Percentiles rank a stretch among this genome's conserved stretches.
These are phyloP conservation scores for Colletotrichum caudatum DNA, from an alignment of 2,329 filamentous ascomycete genomes.

Conservation along the genomic window DNA sequence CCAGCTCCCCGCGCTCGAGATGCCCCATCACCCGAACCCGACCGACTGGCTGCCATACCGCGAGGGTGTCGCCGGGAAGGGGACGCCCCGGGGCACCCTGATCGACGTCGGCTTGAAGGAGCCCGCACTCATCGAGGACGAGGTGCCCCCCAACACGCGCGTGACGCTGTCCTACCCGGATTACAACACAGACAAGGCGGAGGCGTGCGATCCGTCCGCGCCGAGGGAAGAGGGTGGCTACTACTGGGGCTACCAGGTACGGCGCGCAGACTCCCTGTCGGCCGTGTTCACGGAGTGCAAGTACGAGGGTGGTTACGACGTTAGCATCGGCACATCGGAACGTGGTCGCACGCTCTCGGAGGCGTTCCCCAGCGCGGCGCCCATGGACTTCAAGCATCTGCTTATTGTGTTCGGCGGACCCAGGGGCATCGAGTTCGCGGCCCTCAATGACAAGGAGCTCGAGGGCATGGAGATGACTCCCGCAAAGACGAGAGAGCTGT, in stretches of 20 bases:
- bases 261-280: constrained; percentile 74
- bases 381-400: constrained; percentile 73
- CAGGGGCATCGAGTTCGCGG: constrained; percentile 81
- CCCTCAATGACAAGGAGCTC: constrained; percentile 69
- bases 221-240: constrained; percentile 83
- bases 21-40: constrained; percentile 83
- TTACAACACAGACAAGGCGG: constrained; percentile 60
- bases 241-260: constrained; percentile 86
- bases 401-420: constrained; percentile 86
- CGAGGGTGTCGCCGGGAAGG: constrained; percentile 76
- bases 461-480: constrained; percentile 69
- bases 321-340: constrained; percentile 87
- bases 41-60: constrained; percentile 84
- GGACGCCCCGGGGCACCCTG: constrained; percentile 61
- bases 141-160: constrained; percentile 77
- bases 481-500: constrained; percentile 75
- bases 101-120: constrained; percentile 70
- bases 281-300: constrained; percentile 81
- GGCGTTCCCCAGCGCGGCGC: constrained; percentile 59
- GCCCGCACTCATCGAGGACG: constrained; percentile 66
- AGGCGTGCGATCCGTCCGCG: constrained; percentile 74
- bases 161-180: constrained; percentile 77
- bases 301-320: constrained; percentile 82
- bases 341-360: constrained; percentile 69
- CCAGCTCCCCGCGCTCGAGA: constrained; percentile 80